These are phyloP conservation scores for Ophiognomonia clavigignenti-juglandacearum DNA, from an alignment of 2,329 filamentous ascomycete genomes.

Conservation along the genomic window DNA sequence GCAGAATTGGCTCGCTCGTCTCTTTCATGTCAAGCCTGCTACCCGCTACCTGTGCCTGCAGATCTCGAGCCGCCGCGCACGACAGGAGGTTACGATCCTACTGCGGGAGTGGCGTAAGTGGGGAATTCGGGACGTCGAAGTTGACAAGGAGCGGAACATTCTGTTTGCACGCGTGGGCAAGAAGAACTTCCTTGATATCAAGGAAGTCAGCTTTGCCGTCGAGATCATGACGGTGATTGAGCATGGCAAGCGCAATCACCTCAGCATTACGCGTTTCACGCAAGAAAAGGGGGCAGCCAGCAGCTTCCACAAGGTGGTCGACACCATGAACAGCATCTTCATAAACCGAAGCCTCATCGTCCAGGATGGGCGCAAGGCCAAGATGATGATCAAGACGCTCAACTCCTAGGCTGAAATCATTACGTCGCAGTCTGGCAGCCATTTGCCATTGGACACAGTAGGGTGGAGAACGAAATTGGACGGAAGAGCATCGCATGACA, in stretches of 20 bases:
- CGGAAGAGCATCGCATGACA: too few relatives aligned
- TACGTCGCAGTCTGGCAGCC: background rate
- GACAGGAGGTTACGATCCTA: conserved; percentile 70
- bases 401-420: conserved; percentile 34
- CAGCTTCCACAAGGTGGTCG: conserved; percentile 79
- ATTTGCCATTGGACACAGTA: too few relatives aligned
- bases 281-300: conserved; percentile 90
- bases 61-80: conserved; percentile 65
- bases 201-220: conserved; percentile 80
- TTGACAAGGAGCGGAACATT: conserved; percentile 74
- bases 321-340: conserved; percentile 68
- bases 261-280: conserved; percentile 80
- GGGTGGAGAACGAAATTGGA: too few relatives aligned
- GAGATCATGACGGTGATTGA: conserved; percentile 89
- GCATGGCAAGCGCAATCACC: conserved; percentile 68
- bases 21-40: conserved; percentile 86
- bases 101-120: conserved; percentile 76
- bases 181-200: conserved; percentile 74
- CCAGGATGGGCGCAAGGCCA: conserved; percentile 58
- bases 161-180: conserved; percentile 74
- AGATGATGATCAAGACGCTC: conserved; percentile 69
- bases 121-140: conserved; percentile 73
- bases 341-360: conserved; percentile 62
- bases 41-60: conserved; percentile 70
- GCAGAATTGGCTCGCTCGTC: conserved; percentile 82